Conservation (phyloP, 208 protist genomes). For the Crithidia fasciculata region DNA sequence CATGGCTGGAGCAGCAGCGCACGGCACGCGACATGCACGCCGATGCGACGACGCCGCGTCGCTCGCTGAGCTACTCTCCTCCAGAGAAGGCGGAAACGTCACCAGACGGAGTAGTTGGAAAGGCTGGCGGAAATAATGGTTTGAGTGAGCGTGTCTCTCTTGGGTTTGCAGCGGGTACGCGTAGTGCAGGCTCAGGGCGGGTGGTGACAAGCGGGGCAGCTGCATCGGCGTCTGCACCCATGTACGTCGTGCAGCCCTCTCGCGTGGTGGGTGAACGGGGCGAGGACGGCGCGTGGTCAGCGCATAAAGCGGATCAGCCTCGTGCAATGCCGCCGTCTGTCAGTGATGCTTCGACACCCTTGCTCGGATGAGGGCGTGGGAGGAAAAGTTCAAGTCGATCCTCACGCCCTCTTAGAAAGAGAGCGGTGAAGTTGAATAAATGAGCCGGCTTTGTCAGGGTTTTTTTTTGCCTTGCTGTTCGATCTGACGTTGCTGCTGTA, state of each 20-base stretch:
- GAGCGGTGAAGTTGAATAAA: not conserved
- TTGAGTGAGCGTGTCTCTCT: too few species aligned
- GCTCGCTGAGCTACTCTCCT: slow-evolving; percentile 38
- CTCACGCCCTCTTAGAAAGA: slow-evolving; percentile 1
- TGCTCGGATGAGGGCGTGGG: slow-evolving; percentile 24
- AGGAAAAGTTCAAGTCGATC: slow-evolving; percentile 32
- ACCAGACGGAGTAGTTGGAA: not conserved
- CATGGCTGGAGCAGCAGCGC: not conserved
- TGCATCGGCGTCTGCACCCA: not conserved
- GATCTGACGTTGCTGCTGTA: not conserved
- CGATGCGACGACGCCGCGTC: slow-evolving; percentile 16
- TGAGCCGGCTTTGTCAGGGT: not conserved
- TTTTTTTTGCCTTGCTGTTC: not conserved
- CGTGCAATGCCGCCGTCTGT: not conserved
- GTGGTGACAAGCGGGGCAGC: not conserved
- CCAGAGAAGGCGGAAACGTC: slow-evolving; percentile 6
- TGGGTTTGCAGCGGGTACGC: too few species aligned
- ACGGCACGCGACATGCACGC: not conserved
- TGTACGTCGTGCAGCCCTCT: slow-evolving; percentile 27
- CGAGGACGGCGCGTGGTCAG: not conserved
- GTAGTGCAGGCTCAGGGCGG: too few species aligned
- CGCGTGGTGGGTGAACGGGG: too few species aligned
- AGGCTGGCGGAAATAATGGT: not conserved
- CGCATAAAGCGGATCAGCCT: not conserved
- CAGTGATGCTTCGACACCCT: slow-evolving; percentile 1